A percentile compares a stretch with the other conserved stretches of the same genome.
These are phyloP conservation scores for Lindgomyces ingoldianus DNA, from an alignment of 495 filamentous ascomycete species.

Conservation along the genomic window DNA sequence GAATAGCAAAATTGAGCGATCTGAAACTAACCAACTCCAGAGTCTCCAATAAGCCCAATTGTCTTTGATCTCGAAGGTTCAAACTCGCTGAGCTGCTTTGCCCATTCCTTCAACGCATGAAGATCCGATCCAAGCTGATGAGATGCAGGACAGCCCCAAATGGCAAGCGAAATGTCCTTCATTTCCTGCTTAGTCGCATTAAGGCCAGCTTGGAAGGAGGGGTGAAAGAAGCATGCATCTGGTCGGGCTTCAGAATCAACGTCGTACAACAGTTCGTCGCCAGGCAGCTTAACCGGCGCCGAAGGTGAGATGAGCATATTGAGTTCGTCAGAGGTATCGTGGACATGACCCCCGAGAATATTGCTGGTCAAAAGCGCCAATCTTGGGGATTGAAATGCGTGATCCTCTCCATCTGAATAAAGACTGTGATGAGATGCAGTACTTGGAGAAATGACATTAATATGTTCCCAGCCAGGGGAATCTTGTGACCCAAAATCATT, in stretches of 20 bases:
- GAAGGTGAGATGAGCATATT: conserved; percentile 11
- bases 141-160: conserved; percentile 25
- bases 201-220: conserved; percentile 15
- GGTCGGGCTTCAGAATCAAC: conserved; percentile 12
- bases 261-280: conserved; percentile 27
- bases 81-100: conserved; percentile 26
- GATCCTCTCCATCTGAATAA: conserved; percentile 16
- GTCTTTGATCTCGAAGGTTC: conserved; percentile 22
- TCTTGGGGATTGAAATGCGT: conserved; percentile 16
- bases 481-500: background rate
- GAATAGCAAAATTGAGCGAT: background rate
- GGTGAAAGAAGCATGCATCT: conserved; percentile 10
- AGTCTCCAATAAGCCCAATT: conserved; percentile 23
- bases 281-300: conserved; percentile 13
- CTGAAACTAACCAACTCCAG: conserved; percentile 18
- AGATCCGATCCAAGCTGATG: conserved; percentile 23
- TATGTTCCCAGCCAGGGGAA: conserved; percentile 17
- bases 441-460: conserved; percentile 26
- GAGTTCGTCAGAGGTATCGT: background rate
- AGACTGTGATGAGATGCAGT: conserved; percentile 20
- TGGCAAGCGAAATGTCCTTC: conserved; percentile 25
- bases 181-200: conserved; percentile 24
- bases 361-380: conserved; percentile 15
- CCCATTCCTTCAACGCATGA: conserved; percentile 19
- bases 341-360: background rate